Evolutionary conservation across 2,329 filamentous ascomycete species (phyloP), one percentile per base, ranked within the genome.

Genomic region (Sporothrix humicola): DNA sequence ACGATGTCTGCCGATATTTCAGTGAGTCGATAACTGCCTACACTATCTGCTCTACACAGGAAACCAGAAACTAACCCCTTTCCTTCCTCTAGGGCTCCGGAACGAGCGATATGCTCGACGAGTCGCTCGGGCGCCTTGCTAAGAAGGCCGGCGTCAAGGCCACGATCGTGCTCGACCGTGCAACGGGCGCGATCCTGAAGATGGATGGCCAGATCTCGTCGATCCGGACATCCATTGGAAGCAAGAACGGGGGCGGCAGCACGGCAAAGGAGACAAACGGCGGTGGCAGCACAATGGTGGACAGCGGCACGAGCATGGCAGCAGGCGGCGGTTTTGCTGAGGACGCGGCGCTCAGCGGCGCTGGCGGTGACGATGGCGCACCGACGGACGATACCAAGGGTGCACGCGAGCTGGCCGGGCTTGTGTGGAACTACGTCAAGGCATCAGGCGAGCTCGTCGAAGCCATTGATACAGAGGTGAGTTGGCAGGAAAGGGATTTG

Each of bases 91-190:
- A 70, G 59, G 46, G 68, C 46, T 7, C 72, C n/a, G 52, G 83
- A 77, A 84, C 84, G 76, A 85, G 88, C 74, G 90, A 92, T 77
- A 88, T 87, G 58, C 87, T 93, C 74, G 87, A 89, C 71, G 88
- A 90, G 84, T 83, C 88, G 75, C 87, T 95, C 74, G 88, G 87
- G 65, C 90, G 92, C 20, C 85, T 96, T 61, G 90, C 91, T 56
- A 91, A 92, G 79, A 95, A 95, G 79, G 88, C 92, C 44, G 92
- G 92, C 75, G 93, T 96, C 70, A 92, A 92, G 80, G 92, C 91
- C 77, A 92, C 92, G 72, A 86, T 96, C 68, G 89, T 94, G 72
- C 85, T 96, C 58, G 92, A 94, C 77, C 89, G 92, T 73, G 83
- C 87, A 15, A 91, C 88, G 26, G 93, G 92, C 71, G 87, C 91